Evolutionary conservation across 305 asterid genomes (phyloP).

Genomic region (Fraxinus velutina): DNA sequence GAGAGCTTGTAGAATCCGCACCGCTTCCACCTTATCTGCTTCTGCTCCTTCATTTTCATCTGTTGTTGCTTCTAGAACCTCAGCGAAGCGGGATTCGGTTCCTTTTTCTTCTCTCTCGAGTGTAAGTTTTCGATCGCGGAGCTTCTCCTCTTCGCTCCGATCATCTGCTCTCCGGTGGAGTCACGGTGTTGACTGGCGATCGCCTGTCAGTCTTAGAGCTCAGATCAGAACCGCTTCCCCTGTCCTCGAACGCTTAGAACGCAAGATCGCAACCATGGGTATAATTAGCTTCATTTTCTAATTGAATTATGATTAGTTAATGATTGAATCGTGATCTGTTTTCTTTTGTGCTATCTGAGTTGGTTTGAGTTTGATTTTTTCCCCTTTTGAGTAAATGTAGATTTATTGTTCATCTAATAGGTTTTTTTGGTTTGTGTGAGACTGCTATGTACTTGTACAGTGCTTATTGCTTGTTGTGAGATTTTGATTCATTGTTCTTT

Average conservation of each 20-base stretch:
- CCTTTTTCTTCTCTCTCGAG: slow-evolving; percentile 23
- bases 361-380: neutral
- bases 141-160: slow-evolving; percentile 38
- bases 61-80: slow-evolving; percentile 18
- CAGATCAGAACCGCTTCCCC: slow-evolving; percentile 61
- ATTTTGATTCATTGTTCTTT: neutral
- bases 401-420: neutral
- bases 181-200: slow-evolving; percentile 53
- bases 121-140: slow-evolving; percentile 37
- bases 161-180: slow-evolving; percentile 54
- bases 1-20: slow-evolving; percentile 45
- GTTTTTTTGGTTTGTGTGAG: neutral
- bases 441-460: neutral
- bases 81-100: slow-evolving; percentile 5
- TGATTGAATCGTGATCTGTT: neutral
- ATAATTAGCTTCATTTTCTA: slow-evolving; percentile 20
- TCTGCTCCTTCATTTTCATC: slow-evolving; percentile 19
- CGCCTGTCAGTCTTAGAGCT: slow-evolving; percentile 55
- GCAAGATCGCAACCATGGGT: slow-evolving; percentile 81
- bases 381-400: neutral
- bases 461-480: neutral
- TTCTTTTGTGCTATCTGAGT: neutral
- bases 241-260: slow-evolving; percentile 53
- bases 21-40: slow-evolving; percentile 37
- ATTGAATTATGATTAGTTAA: neutral